Percentiles rank a stretch among this genome's conserved stretches.
Conservation (phyloP, 805 yeast species). For the Tetrapisispora namnaoensis region DNA sequence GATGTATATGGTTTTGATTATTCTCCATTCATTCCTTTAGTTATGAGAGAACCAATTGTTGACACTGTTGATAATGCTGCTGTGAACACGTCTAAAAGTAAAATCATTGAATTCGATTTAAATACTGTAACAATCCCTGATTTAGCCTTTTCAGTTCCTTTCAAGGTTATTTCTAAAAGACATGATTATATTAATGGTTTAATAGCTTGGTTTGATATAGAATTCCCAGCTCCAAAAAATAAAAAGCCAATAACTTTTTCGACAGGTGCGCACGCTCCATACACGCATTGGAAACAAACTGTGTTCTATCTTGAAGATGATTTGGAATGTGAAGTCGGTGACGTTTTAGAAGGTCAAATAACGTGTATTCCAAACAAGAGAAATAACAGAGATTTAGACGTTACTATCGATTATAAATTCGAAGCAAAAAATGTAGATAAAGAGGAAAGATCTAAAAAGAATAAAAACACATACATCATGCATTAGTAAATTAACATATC, state of each 20-base stretch:
- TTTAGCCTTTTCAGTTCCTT: constrained; percentile 63
- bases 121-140: constrained; percentile 81
- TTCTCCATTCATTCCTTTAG: constrained; percentile 76
- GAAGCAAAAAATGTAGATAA: constrained; percentile 34
- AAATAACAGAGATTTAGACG: constrained; percentile 87
- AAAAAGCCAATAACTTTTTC: constrained; percentile 62
- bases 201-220: constrained; percentile 91
- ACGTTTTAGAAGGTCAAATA: constrained; percentile 58
- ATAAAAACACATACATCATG: constrained; percentile 60
- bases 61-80: constrained; percentile 81
- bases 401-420: constrained; percentile 52
- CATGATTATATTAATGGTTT: constrained; percentile 81
- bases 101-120: constrained; percentile 74
- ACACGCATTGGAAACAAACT: constrained; percentile 99
- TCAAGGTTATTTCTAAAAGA: constrained; percentile 62
- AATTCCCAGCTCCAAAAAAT: constrained; percentile 51
- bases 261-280: constrained; percentile 88
- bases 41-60: constrained; percentile 89
- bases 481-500: constrained; percentile 34
- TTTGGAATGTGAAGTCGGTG: constrained; percentile 67
- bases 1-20: constrained; percentile 96
- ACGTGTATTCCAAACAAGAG: constrained; percentile 63
- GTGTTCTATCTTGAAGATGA: constrained; percentile 85
- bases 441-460: constrained; percentile 45
- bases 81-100: constrained; percentile 62